phyloP scores from a whole-genome alignment of 192 early-diverging fungal species.

The Backusella parvicylindrica region DNA sequence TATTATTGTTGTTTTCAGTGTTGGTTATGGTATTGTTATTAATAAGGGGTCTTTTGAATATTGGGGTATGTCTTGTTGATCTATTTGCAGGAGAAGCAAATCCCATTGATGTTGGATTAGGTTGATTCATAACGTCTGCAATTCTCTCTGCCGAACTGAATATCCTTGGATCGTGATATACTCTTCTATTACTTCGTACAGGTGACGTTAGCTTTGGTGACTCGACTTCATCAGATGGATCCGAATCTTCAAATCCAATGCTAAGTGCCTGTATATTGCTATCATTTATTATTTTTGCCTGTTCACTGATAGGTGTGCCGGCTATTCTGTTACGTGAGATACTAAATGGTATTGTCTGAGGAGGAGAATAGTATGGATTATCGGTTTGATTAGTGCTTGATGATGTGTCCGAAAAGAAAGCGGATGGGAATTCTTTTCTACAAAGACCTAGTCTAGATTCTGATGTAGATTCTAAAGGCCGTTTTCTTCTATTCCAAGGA shows the following conservation, averaged over 20 bases:
- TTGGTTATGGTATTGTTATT: background rate
- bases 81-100: background rate
- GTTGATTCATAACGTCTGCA: background rate
- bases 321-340: background rate
- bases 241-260: background rate
- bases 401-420: background rate
- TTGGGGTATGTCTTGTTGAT: background rate
- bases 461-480: background rate
- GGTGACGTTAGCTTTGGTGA: background rate
- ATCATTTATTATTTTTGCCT: background rate
- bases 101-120: background rate
- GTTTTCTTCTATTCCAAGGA: background rate
- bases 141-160: background rate
- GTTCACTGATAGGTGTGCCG: background rate
- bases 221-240: background rate
- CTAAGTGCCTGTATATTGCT: background rate
- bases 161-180: background rate
- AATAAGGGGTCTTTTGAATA: background rate
- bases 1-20: background rate
- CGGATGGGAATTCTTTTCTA: background rate
- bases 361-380: background rate
- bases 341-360: background rate
- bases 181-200: background rate
- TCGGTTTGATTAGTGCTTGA: background rate
- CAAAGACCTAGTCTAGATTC: background rate